A percentile compares a stretch with the other conserved stretches of the same genome.
These are phyloP conservation scores for Psilocybe tampanensis DNA, from an alignment of 768 basidiomycete genomes.

Conservation along the genomic window DNA sequence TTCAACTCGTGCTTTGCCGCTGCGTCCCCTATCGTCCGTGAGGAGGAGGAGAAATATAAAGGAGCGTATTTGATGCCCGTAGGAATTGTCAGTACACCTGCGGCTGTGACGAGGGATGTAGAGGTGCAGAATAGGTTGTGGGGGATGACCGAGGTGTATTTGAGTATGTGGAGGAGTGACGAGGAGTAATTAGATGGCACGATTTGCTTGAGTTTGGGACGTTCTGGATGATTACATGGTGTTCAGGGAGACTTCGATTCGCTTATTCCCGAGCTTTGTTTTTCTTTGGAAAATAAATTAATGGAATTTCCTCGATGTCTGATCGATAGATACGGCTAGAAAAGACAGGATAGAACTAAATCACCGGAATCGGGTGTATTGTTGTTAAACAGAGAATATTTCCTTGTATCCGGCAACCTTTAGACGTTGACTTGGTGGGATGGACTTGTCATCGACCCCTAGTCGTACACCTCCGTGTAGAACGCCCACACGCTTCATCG, in stretches of 20 bases:
- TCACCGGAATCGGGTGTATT: slow-evolving; percentile 61
- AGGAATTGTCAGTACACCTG: slow-evolving; percentile 9
- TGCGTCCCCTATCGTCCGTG: slow-evolving; percentile 33
- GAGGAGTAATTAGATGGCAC: too few species aligned
- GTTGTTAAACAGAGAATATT: slow-evolving; percentile 53
- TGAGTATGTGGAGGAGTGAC: neutral
- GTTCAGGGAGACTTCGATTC: too few species aligned
- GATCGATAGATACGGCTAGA: too few species aligned
- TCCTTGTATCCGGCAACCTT: slow-evolving; percentile 68
- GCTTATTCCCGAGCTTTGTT: too few species aligned
- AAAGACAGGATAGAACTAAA: slow-evolving; percentile 42
- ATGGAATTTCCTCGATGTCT: too few species aligned
- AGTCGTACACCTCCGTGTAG: slow-evolving; percentile 52
- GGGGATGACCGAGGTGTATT: neutral
- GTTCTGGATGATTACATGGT: too few species aligned
- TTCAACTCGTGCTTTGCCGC: slow-evolving; percentile 43
- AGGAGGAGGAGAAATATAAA: slow-evolving; percentile 34
- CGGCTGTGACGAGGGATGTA: neutral
- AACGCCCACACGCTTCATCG: slow-evolving; percentile 64
- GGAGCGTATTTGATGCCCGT: slow-evolving; percentile 40
- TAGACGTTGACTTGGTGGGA: slow-evolving; percentile 75
- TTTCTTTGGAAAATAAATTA: too few species aligned
- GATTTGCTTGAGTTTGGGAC: too few species aligned
- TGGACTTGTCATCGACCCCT: slow-evolving; percentile 58
- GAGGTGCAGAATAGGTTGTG: neutral